Percentiles rank a stretch among this genome's conserved stretches.
Conservation (phyloP, 2,329 filamentous ascomycete species). For the Beauveria brongniartii region DNA sequence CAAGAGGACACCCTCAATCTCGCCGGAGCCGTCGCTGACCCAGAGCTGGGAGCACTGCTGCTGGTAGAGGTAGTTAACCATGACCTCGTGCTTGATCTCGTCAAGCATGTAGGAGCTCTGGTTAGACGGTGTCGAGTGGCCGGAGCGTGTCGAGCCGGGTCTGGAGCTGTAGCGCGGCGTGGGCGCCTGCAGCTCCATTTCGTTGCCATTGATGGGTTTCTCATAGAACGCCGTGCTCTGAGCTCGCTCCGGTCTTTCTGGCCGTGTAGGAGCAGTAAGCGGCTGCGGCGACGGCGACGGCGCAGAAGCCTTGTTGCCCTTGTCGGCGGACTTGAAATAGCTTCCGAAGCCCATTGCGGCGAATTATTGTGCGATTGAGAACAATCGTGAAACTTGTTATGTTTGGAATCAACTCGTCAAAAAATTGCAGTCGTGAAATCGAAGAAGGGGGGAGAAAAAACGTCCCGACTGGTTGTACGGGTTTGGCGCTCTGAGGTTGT, state of each 20-base stretch:
- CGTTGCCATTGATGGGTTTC: constrained; percentile 30
- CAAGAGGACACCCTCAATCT: constrained; percentile 64
- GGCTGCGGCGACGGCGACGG: constrained; percentile 11
- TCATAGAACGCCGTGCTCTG: constrained; percentile 26
- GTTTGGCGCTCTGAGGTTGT: background rate
- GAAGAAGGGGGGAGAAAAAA: background rate
- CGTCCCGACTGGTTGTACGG: background rate
- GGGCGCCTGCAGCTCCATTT: constrained; percentile 42
- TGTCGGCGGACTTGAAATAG: constrained; percentile 49
- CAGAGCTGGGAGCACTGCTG: constrained; percentile 68
- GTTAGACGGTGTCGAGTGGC: constrained; percentile 31
- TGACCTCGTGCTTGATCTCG: constrained; percentile 72
- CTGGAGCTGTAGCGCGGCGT: constrained; percentile 41
- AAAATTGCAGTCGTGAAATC: constrained; percentile 5
- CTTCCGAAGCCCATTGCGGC: constrained; percentile 49
- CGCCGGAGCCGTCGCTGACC: constrained; percentile 61
- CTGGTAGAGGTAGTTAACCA: constrained; percentile 77
- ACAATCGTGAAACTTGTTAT: background rate
- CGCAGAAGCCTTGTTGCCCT: constrained; percentile 13
- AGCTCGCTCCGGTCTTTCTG: constrained; percentile 15
- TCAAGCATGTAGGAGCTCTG: constrained; percentile 52
- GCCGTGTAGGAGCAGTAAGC: constrained; percentile 14
- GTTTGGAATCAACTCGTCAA: background rate
- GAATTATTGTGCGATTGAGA: background rate
- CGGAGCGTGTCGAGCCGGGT: constrained; percentile 41